phyloP scores from a whole-genome alignment of 2,329 filamentous ascomycete species.

The Aureobasidium sp. region DNA sequence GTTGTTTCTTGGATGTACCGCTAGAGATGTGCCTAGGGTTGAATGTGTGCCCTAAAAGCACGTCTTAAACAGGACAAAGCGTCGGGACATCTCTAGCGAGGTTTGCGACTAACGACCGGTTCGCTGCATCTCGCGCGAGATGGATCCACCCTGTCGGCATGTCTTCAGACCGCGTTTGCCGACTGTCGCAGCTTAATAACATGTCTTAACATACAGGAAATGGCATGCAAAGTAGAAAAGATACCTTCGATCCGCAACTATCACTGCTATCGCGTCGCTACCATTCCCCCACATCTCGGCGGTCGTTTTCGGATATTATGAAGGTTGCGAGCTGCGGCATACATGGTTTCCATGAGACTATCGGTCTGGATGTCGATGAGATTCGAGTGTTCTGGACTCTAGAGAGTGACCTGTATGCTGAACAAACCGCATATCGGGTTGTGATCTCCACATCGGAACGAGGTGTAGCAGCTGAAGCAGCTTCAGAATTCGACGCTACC shows the following conservation, averaged over 20 bases:
- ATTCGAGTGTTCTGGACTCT: conserved; percentile 30
- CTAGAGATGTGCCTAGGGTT: no score
- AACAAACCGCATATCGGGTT: conserved; percentile 26
- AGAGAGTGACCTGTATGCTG: conserved; percentile 22
- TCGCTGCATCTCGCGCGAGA: conserved; percentile 3
- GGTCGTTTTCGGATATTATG: neutral
- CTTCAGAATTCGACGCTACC: neutral
- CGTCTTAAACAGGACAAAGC: neutral
- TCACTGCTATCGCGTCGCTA: neutral
- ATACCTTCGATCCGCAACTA: neutral
- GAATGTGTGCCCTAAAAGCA: neutral
- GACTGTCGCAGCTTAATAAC: neutral
- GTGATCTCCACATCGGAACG: conserved; percentile 12
- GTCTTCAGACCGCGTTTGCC: neutral
- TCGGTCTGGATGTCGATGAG: conserved; percentile 32
- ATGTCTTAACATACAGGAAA: neutral
- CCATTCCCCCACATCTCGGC: neutral
- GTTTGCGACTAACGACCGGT: neutral
- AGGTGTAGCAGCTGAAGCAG: neutral
- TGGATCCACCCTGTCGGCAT: neutral
- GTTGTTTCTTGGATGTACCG: no score
- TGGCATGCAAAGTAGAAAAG: neutral
- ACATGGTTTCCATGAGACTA: conserved; percentile 30
- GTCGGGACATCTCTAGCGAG: conserved; percentile 3
- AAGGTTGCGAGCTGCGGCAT: conserved; percentile 28